Evolutionary conservation across 2,329 filamentous ascomycete species (phyloP), one percentile per base, ranked within the genome.

Genomic region (Aspergillus sergii): DNA sequence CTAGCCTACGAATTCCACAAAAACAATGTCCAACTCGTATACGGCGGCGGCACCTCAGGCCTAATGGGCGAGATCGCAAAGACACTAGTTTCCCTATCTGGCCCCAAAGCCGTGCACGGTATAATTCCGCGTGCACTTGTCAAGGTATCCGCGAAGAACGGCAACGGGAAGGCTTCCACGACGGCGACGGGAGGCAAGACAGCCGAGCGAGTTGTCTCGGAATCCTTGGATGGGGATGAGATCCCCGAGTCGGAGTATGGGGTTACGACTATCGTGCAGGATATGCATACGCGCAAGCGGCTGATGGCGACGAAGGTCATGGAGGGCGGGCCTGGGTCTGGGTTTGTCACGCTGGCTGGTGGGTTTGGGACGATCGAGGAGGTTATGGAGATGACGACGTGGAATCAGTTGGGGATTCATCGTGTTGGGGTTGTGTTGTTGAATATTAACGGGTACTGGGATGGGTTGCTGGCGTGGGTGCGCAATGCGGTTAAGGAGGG

Each of bases 401-500:
- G 95, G 94, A 98, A 97, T 78, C 95, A 98, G 81, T 81, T 99
- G 57, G 94, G 95, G 1, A 98, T 99, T 68, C 95, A 98, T 79
- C 85, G 84, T 70, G 84, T 86, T 57, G 91, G 91, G 4, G 89
- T 98, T 53, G 89, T 94, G 59, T 82, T 97, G 56, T 87, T 92
- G 69, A 98, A 98, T 77, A 85, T 97, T 30, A 89, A 94, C 60
- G 93, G 93, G 0, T 98, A 96, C 79, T 99, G 94, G 87, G 91
- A 96, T 77, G 93, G 93, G 0, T 81, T 99, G 66, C 78, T 97
- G 63, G 79, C 85, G 57, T 97, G 94, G 94, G 88, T 97, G 64
- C 83, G 85, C 73, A 91, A 87, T 68, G 89, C 91, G 10, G 90
- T 95, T 5, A 81, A 85, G 60, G 86, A 90, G 64, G 92, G 92